Conservation (phyloP, 495 filamentous ascomycete species). For the Achaetomiella virescens region DNA sequence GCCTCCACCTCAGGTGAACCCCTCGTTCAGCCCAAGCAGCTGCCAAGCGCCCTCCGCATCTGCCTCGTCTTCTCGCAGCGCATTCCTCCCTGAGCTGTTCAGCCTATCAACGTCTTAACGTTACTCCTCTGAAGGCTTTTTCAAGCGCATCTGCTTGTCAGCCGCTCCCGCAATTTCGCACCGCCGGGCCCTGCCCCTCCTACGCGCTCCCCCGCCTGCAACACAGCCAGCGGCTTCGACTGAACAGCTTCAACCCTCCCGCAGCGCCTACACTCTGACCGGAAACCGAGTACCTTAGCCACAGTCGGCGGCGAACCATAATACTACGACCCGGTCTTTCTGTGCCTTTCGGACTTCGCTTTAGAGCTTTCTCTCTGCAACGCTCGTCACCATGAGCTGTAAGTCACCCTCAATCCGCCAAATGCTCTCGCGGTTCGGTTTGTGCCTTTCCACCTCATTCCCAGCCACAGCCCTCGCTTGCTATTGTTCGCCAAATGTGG, state of each 20-base stretch:
- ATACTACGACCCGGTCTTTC: conserved; percentile 3
- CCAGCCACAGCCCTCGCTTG: conserved; percentile 1
- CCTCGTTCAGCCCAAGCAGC: conserved; percentile 26
- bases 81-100: conserved; percentile 11
- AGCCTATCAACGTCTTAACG: not conserved
- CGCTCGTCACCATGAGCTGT: conserved; percentile 35
- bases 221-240: conserved; percentile 10
- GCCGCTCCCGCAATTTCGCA: conserved; percentile 19
- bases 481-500: not conserved
- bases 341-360: not conserved
- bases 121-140: not conserved
- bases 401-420: conserved; percentile 26
- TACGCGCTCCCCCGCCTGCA: conserved; percentile 5
- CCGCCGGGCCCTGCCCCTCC: conserved; percentile 11
- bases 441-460: conserved; percentile 12
- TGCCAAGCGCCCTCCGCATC: conserved; percentile 20
- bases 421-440: conserved; percentile 20
- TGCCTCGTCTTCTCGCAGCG: conserved; percentile 18
- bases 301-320: not conserved
- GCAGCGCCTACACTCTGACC: not conserved
- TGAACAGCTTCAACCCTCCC: not conserved
- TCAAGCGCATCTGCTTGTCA: conserved; percentile 16
- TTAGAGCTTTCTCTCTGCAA: conserved; percentile 13
- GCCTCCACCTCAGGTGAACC: conserved; percentile 2
- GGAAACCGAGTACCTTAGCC: conserved; percentile 1